Evolutionary conservation across 2,329 filamentous ascomycete species (phyloP).

Genomic region (Aspergillus piperis): DNA sequence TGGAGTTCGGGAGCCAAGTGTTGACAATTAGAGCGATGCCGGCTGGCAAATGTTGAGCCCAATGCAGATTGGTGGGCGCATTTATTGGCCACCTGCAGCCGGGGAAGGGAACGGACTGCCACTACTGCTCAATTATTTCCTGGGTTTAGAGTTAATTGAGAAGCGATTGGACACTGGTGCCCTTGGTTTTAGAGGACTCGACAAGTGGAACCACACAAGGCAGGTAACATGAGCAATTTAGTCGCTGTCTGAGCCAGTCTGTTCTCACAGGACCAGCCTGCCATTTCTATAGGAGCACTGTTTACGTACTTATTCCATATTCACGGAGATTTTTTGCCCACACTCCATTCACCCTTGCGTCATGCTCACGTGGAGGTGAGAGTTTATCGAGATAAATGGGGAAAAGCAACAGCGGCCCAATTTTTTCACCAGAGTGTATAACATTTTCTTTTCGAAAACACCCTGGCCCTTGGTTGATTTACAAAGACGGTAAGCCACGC

Average conservation of each 20-base stretch:
- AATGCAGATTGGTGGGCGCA: not conserved
- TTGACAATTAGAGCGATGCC: not conserved
- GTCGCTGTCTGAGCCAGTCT: not conserved
- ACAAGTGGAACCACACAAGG: not conserved
- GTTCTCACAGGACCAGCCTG: not conserved
- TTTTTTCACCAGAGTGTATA: not conserved
- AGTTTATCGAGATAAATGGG: not conserved
- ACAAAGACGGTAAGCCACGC: slow-evolving; percentile 4
- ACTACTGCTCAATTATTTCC: not conserved
- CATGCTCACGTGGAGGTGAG: not conserved
- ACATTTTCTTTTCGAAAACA: not conserved
- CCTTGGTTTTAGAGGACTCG: not conserved
- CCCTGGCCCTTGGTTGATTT: not conserved
- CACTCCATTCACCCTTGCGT: not conserved
- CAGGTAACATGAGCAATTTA: not conserved
- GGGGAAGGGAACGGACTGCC: not conserved
- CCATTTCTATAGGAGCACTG: not conserved
- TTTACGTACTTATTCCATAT: not conserved
- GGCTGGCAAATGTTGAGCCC: not conserved
- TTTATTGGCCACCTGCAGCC: not conserved
- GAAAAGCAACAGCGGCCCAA: not conserved
- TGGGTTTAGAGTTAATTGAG: not conserved
- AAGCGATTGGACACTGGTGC: not conserved
- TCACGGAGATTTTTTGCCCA: not conserved
- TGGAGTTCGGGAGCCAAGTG: not conserved